phyloP scores from a whole-genome alignment of 108 stramenopile species.

The Seminavis robusta region DNA sequence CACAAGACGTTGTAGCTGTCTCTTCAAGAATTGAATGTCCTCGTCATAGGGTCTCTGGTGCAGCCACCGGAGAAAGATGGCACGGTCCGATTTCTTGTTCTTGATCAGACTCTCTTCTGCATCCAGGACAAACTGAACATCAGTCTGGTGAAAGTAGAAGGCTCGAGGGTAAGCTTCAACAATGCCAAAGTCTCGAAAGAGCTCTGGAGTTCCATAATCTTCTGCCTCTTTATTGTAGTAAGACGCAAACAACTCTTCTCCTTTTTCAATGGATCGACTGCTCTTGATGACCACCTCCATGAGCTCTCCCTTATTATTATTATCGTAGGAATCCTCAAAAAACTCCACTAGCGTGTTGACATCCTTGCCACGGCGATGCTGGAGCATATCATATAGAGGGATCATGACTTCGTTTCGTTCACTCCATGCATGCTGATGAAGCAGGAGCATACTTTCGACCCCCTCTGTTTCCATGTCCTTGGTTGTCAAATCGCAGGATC shows the following conservation, averaged over 20 bases:
- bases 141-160: slow-evolving; percentile 3
- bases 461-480: too few species aligned
- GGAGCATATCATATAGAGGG: slow-evolving; percentile 62
- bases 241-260: slow-evolving; percentile 17
- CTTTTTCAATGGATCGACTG: slow-evolving; percentile 4
- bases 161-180: slow-evolving; percentile 29
- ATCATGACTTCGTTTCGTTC: slow-evolving; percentile 64
- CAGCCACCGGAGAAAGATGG: slow-evolving; percentile 12
- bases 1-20: slow-evolving; percentile 19
- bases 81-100: slow-evolving; percentile 14
- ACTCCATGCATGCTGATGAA: too few species aligned
- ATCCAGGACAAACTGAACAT: too few species aligned
- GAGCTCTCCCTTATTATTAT: too few species aligned
- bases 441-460: too few species aligned
- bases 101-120: slow-evolving; percentile 24
- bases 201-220: slow-evolving; percentile 24
- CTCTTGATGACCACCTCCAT: too few species aligned
- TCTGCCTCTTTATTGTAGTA: slow-evolving; percentile 9
- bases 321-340: slow-evolving; percentile 1
- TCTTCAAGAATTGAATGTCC: slow-evolving; percentile 8
- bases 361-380: slow-evolving; percentile 35
- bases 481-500: too few species aligned
- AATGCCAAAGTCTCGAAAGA: slow-evolving; percentile 35
- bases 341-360: slow-evolving; percentile 29
- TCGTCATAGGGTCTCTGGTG: neutral